A percentile compares a stretch with the other conserved stretches of the same genome.
phyloP scores from a whole-genome alignment of 2,329 filamentous ascomycete species.

The Teratosphaeria nubilosa region DNA sequence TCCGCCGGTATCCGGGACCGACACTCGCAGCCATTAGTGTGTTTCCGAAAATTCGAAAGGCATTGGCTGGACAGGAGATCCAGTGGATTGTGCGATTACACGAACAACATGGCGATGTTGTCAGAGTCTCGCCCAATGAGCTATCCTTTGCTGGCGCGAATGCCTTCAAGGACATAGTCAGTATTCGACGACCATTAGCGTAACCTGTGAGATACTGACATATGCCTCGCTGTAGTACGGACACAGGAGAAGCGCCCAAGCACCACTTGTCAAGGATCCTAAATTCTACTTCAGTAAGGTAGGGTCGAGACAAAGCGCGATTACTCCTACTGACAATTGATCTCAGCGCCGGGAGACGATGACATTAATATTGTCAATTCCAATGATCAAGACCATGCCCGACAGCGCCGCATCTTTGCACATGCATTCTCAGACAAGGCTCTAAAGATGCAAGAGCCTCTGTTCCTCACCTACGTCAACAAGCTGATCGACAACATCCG shows the following conservation, averaged over 20 bases:
- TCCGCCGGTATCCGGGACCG: constrained; percentile 33
- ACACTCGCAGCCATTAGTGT: constrained; percentile 22
- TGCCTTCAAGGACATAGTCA: constrained; percentile 34
- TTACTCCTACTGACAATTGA: constrained; percentile 15
- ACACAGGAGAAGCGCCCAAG: constrained; percentile 12
- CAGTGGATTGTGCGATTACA: constrained; percentile 21
- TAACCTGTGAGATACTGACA: neutral
- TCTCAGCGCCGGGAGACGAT: constrained; percentile 26
- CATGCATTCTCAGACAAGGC: constrained; percentile 33
- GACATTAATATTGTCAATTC: constrained; percentile 28
- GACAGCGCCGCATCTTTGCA: constrained; percentile 30
- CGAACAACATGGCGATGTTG: constrained; percentile 34
- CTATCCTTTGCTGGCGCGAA: constrained; percentile 33
- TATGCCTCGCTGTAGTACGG: constrained; percentile 17
- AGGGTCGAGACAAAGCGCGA: neutral
- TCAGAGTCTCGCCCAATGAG: constrained; percentile 39
- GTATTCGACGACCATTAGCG: neutral
- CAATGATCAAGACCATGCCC: constrained; percentile 27
- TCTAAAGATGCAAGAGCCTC: constrained; percentile 29
- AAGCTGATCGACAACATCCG: constrained; percentile 30
- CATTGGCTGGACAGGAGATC: constrained; percentile 3
- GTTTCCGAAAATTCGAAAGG: constrained; percentile 17
- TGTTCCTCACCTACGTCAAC: constrained; percentile 31
- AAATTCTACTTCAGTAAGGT: neutral
- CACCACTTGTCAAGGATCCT: constrained; percentile 1